Conservation (phyloP, 768 basidiomycete species). For the Harrya chromipes region DNA sequence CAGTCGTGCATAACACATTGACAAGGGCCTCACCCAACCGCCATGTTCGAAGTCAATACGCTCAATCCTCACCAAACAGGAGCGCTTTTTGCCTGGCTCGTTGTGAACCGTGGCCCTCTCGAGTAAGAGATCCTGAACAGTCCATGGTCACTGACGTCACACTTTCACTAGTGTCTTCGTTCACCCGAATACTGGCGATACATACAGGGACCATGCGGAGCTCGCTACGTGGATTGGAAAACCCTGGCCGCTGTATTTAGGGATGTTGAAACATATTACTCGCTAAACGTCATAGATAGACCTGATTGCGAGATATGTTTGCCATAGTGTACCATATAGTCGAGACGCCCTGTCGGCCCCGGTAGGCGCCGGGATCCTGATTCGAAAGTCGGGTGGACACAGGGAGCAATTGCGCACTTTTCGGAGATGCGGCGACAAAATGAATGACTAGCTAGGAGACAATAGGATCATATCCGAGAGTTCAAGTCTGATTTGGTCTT, state of each 20-base stretch:
- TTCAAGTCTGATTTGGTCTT: too few relatives aligned
- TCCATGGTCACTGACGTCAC: not conserved
- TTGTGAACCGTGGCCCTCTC: constrained; percentile 65
- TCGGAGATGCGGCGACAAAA: too few relatives aligned
- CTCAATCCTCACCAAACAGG: constrained; percentile 68
- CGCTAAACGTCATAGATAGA: too few relatives aligned
- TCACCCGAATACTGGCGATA: constrained; percentile 65
- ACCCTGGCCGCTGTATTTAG: constrained; percentile 51
- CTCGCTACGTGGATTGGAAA: constrained; percentile 64
- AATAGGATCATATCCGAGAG: too few relatives aligned
- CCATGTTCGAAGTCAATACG: constrained; percentile 72
- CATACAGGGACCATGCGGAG: constrained; percentile 59
- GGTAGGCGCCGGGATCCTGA: too few relatives aligned
- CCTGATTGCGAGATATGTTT: too few relatives aligned
- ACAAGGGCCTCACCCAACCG: constrained; percentile 62
- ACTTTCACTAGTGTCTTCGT: constrained; percentile 50
- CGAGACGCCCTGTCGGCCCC: too few relatives aligned
- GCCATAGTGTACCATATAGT: too few relatives aligned
- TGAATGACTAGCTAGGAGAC: too few relatives aligned
- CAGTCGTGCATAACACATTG: not conserved
- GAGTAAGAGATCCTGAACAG: constrained; percentile 48
- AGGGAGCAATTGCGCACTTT: too few relatives aligned
- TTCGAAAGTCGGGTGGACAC: too few relatives aligned
- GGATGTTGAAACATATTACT: constrained; percentile 31
- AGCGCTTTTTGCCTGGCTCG: constrained; percentile 64